phyloP scores from a whole-genome alignment of 192 early-diverging fungal genomes.

The Kickxella alabastrina region DNA sequence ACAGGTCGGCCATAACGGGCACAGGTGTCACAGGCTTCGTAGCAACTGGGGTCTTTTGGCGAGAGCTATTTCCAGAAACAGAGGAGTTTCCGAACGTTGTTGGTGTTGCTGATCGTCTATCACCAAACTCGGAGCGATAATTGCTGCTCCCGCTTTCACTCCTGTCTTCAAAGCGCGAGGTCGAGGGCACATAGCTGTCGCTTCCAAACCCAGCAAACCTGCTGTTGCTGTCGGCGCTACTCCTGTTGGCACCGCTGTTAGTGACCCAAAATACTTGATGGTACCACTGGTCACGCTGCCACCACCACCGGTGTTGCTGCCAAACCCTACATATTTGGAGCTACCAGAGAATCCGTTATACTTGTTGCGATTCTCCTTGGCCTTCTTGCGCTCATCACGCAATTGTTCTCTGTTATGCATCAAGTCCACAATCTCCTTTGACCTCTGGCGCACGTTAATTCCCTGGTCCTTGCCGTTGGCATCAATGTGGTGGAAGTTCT shows the following conservation, averaged over 20 bases:
- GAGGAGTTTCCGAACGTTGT: slow-evolving; percentile 10
- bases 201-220: slow-evolving; percentile 41
- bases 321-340: slow-evolving; percentile 18
- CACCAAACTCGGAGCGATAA: slow-evolving; percentile 18
- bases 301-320: slow-evolving; percentile 30
- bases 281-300: neutral
- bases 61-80: slow-evolving; percentile 13
- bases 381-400: slow-evolving; percentile 82
- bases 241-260: slow-evolving; percentile 25
- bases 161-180: slow-evolving; percentile 20
- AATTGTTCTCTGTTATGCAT: slow-evolving; percentile 73
- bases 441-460: slow-evolving; percentile 82
- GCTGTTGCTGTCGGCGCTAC: neutral
- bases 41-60: slow-evolving; percentile 21
- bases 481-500: slow-evolving; percentile 86
- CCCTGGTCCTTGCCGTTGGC: slow-evolving; percentile 97
- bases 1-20: slow-evolving; percentile 43
- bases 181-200: slow-evolving; percentile 18
- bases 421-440: slow-evolving; percentile 86
- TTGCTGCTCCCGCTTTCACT: slow-evolving; percentile 36
- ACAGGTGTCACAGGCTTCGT: slow-evolving; percentile 11
- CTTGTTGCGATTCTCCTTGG: slow-evolving; percentile 84
- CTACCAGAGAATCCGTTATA: slow-evolving; percentile 74
- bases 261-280: no score
- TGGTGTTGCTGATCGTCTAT: slow-evolving; percentile 19